These are phyloP conservation scores for Pisolithus thermaeus DNA, from an alignment of 1,284 basidiomycete species.

Conservation along the genomic window DNA sequence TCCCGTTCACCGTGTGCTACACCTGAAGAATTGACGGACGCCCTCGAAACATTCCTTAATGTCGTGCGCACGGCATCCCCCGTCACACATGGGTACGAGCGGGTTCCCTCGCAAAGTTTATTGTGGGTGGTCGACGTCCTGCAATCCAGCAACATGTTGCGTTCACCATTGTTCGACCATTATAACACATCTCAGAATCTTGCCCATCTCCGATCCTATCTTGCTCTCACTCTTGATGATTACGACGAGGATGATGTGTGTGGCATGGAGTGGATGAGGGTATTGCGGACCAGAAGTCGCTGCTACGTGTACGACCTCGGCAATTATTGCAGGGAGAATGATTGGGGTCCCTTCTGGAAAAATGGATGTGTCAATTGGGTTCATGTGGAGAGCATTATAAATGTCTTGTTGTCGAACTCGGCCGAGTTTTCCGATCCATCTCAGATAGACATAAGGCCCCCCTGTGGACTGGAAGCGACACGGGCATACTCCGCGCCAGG, in stretches of 20 bases:
- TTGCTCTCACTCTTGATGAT: conserved; percentile 37
- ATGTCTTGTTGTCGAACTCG: conserved; percentile 55
- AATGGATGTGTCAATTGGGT: conserved; percentile 49
- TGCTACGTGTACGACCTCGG: conserved; percentile 57
- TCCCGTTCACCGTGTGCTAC: conserved; percentile 21
- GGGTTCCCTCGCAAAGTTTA: conserved; percentile 31
- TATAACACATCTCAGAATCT: conserved; percentile 24
- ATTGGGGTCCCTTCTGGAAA: conserved; percentile 52
- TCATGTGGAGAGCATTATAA: conserved; percentile 52
- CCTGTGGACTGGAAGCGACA: conserved; percentile 42
- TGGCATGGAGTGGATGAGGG: conserved; percentile 23
- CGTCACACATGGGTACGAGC: conserved; percentile 17
- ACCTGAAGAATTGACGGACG: conserved; percentile 28
- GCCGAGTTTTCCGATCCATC: conserved; percentile 38
- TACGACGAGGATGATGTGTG: conserved; percentile 21
- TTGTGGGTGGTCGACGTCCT: conserved; percentile 38
- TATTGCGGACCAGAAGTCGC: conserved; percentile 42
- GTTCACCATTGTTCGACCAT: conserved; percentile 12
- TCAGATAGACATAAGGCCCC: conserved; percentile 37
- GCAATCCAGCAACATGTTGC: conserved; percentile 31
- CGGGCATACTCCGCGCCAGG: conserved; percentile 49
- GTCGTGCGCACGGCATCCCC: conserved; percentile 39
- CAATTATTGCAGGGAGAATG: conserved; percentile 44
- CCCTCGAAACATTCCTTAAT: conserved; percentile 39
- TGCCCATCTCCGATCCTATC: conserved; percentile 34